Conservation (phyloP, 2,329 filamentous ascomycete genomes). For the Mollisiaceae sp. region DNA sequence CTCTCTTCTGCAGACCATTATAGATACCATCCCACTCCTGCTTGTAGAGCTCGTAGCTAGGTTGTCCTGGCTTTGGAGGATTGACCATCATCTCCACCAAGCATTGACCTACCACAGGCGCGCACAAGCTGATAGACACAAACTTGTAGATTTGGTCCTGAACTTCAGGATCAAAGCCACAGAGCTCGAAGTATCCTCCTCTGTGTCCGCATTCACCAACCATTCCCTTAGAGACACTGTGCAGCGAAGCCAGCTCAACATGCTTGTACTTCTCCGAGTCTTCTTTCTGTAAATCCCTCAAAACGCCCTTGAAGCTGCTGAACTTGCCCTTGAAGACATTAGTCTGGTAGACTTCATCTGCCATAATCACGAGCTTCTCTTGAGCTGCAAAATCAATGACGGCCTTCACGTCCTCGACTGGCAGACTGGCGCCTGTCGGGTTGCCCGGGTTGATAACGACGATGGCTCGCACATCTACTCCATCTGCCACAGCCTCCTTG, state of each 20-base stretch:
- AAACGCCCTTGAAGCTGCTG: constrained; percentile 90
- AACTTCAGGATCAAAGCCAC: constrained; percentile 84
- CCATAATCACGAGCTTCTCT: constrained; percentile 86
- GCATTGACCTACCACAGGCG: constrained; percentile 94
- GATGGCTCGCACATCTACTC: constrained; percentile 87
- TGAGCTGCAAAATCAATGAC: constrained; percentile 88
- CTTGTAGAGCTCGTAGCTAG: constrained; percentile 82
- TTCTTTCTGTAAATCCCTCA: constrained; percentile 80
- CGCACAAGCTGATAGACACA: constrained; percentile 94
- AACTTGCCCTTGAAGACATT: constrained; percentile 97
- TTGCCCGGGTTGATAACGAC: constrained; percentile 99
- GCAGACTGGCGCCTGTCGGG: constrained; percentile 88
- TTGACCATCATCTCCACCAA: constrained; percentile 98
- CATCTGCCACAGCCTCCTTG: constrained; percentile 74
- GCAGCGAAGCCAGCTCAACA: constrained; percentile 88
- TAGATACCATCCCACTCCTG: constrained; percentile 86
- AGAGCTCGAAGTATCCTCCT: constrained; percentile 95
- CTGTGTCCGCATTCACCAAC: constrained; percentile 98
- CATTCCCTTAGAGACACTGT: constrained; percentile 98
- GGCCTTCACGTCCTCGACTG: constrained; percentile 76
- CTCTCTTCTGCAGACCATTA: constrained; percentile 77
- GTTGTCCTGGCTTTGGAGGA: constrained; percentile 82
- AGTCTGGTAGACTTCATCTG: constrained; percentile 99
- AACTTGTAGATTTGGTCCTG: constrained; percentile 98
- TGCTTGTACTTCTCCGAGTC: constrained; percentile 77